phyloP scores from a whole-genome alignment of 306 rosid species.

The Castanea crenata region DNA sequence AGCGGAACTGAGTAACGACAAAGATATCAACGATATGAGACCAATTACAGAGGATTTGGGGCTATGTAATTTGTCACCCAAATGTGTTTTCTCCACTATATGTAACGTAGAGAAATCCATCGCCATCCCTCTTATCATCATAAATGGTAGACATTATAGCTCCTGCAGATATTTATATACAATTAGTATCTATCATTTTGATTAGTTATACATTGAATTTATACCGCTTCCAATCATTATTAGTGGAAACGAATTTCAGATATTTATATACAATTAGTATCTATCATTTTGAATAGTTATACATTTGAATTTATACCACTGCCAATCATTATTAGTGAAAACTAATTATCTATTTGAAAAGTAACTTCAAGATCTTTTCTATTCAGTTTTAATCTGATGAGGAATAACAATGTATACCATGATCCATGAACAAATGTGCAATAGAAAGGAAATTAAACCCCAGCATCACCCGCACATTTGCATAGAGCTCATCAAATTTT shows the following conservation, averaged over 20 bases:
- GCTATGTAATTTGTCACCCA: conserved; percentile 18
- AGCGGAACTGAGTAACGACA: neutral
- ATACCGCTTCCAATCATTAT: neutral
- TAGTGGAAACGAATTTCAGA: neutral
- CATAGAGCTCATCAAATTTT: neutral
- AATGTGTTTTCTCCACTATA: conserved; percentile 18
- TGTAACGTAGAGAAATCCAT: conserved; percentile 5
- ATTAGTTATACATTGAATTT: neutral
- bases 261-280: neutral
- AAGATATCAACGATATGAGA: neutral
- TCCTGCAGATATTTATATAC: neutral
- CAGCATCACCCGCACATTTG: neutral
- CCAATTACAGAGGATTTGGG: neutral
- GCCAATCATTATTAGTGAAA: neutral
- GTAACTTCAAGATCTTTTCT: neutral
- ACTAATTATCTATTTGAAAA: neutral
- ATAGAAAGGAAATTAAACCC: neutral
- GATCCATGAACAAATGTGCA: neutral
- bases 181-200: neutral
- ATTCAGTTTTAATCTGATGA: neutral
- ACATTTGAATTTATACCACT: neutral
- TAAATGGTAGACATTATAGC: conserved; percentile 7
- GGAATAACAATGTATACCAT: neutral
- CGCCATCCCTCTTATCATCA: conserved; percentile 7
- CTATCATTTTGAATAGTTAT: neutral